Evolutionary conservation across 1,139 yeast species (phyloP).

Genomic region (Candida labiduridarum): DNA sequence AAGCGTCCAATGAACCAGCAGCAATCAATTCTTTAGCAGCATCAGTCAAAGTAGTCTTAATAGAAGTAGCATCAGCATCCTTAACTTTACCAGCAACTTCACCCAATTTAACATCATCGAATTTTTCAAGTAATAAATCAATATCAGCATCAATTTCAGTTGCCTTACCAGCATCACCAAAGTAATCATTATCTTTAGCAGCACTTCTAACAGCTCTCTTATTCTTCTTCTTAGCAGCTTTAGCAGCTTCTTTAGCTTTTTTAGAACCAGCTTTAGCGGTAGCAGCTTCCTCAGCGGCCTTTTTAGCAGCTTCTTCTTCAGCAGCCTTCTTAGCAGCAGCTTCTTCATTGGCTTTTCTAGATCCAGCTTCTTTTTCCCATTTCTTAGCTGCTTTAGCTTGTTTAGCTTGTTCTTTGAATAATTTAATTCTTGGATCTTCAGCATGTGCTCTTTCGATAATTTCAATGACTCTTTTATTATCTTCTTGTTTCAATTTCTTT

Average conservation of each 20-base stretch:
- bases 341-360: constrained; percentile 93
- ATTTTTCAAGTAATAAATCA: constrained; percentile 73
- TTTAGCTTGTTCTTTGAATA: constrained; percentile 92
- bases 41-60: constrained; percentile 53
- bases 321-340: constrained; percentile 82
- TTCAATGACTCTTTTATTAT: constrained; percentile 85
- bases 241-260: constrained; percentile 97
- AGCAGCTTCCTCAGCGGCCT: constrained; percentile 78
- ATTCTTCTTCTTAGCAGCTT: constrained; percentile 96
- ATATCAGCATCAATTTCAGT: constrained; percentile 76
- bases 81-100: constrained; percentile 66
- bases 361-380: constrained; percentile 98
- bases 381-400: constrained; percentile 92
- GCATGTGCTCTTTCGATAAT: constrained; percentile 84
- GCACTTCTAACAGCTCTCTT: constrained; percentile 88
- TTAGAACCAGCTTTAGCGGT: constrained; percentile 68
- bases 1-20: constrained; percentile 34
- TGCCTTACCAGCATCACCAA: constrained; percentile 73
- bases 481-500: constrained; percentile 97
- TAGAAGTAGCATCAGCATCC: constrained; percentile 52
- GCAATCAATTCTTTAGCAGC: constrained; percentile 45
- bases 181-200: constrained; percentile 83
- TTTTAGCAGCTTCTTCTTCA: constrained; percentile 73
- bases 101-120: constrained; percentile 76
- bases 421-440: constrained; percentile 93